phyloP scores from a whole-genome alignment of 805 yeast species.

The Saturnispora kantuleensis region DNA sequence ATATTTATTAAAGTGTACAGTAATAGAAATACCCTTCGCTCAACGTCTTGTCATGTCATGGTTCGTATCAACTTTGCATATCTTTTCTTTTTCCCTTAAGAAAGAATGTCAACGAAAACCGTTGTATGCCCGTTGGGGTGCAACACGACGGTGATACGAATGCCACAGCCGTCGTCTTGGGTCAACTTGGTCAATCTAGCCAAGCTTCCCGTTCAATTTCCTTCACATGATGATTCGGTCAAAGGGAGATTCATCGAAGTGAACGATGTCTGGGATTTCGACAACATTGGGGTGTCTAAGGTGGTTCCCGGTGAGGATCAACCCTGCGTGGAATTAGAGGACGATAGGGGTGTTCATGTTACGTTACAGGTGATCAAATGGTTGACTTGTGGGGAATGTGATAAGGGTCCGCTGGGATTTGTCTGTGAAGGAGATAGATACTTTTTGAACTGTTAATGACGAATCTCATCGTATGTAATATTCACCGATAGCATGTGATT shows the following conservation, averaged over 20 bases:
- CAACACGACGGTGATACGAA: constrained; percentile 9
- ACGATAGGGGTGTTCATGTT: constrained; percentile 16
- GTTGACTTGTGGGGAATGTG: constrained; percentile 67
- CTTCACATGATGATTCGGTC: not conserved
- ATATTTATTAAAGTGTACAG: too few species aligned
- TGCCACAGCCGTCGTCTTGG: not conserved
- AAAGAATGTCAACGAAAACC: not conserved
- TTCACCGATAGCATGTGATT: not conserved
- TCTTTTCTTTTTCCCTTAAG: too few species aligned
- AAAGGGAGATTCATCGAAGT: constrained; percentile 21
- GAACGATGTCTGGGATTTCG: constrained; percentile 67
- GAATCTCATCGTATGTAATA: not conserved
- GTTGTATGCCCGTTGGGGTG: constrained; percentile 14
- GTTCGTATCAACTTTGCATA: too few species aligned
- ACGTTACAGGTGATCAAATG: constrained; percentile 35
- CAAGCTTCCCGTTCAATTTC: constrained; percentile 1
- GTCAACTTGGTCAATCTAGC: not conserved
- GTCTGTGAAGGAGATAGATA: constrained; percentile 29
- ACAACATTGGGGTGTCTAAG: constrained; percentile 66
- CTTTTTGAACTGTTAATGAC: not conserved
- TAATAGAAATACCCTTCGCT: too few species aligned
- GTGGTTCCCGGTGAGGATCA: constrained; percentile 12
- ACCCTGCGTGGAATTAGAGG: constrained; percentile 12
- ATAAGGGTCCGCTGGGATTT: constrained; percentile 67
- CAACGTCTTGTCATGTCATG: too few species aligned